Conservation (phyloP, 257 asterid species). For the Anisodus tanguticus region DNA sequence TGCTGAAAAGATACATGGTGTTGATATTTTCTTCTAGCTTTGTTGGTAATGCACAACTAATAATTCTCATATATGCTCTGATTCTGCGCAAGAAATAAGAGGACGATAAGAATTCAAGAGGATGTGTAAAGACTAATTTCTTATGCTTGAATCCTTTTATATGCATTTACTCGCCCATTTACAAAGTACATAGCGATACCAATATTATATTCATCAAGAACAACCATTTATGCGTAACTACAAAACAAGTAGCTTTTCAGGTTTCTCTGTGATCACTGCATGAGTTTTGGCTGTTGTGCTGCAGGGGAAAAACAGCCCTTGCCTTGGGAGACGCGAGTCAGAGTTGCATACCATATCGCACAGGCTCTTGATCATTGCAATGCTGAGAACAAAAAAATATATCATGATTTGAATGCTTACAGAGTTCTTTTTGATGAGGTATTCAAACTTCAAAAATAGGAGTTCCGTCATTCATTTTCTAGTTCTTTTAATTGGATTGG, state of each 20-base stretch:
- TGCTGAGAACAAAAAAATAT: conserved; percentile 70
- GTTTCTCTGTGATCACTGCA: neutral
- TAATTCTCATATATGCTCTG: neutral
- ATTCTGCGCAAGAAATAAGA: neutral
- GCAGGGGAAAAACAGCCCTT: conserved; percentile 95
- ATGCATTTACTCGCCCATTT: neutral
- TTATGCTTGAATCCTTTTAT: neutral
- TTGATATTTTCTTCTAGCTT: neutral
- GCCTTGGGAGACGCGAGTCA: conserved; percentile 95
- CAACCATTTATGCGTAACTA: neutral
- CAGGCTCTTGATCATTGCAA: conserved; percentile 87
- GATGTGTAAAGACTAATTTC: neutral
- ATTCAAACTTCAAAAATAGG: conserved; percentile 25
- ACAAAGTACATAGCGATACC: neutral
- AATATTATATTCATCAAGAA: neutral
- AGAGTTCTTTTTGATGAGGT: no score
- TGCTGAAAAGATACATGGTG: neutral
- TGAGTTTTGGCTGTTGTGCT: conserved; percentile 13
- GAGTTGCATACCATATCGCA: conserved; percentile 79
- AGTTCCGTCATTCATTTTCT: neutral
- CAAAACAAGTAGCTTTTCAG: neutral
- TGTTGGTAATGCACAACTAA: neutral
- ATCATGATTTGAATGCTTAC: conserved; percentile 90
- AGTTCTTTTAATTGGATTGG: neutral
- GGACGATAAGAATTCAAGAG: neutral